Percentiles rank a stretch among this genome's conserved stretches.
phyloP scores from a whole-genome alignment of 2,329 filamentous ascomycete species.

The Fusarium poae region DNA sequence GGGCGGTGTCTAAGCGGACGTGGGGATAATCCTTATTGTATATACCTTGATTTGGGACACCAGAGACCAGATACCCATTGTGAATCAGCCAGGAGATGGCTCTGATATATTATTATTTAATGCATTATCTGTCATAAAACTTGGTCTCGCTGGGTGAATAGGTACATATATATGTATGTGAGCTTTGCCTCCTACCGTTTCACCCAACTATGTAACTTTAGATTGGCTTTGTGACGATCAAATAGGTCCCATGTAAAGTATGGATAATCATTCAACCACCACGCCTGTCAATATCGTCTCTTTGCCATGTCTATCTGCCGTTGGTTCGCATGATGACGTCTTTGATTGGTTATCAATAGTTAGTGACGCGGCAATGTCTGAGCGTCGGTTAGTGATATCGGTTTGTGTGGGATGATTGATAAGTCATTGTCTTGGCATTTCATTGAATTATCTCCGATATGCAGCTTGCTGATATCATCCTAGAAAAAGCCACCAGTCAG shows the following conservation, averaged over 20 bases:
- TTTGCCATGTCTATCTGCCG: background rate
- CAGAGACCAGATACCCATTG: background rate
- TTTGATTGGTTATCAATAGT: background rate
- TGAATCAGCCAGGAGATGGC: background rate
- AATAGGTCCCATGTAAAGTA: background rate
- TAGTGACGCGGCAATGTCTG: conserved; percentile 4
- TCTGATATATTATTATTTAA: background rate
- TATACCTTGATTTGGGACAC: background rate
- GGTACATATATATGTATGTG: background rate
- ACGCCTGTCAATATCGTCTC: background rate
- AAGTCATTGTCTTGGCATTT: background rate
- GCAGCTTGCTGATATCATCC: background rate
- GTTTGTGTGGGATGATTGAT: conserved; percentile 4
- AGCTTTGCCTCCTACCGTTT: background rate
- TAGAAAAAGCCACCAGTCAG: background rate
- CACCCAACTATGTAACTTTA: background rate
- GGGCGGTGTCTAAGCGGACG: background rate
- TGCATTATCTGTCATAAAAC: background rate
- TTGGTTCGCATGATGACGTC: conserved; percentile 6
- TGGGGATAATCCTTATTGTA: background rate
- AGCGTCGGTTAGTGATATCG: background rate
- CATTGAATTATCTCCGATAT: background rate
- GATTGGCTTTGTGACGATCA: background rate
- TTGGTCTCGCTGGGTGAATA: too few relatives aligned
- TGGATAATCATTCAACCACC: background rate